Conservation (phyloP, 257 asterid species). For the Jacaranda copaia region DNA sequence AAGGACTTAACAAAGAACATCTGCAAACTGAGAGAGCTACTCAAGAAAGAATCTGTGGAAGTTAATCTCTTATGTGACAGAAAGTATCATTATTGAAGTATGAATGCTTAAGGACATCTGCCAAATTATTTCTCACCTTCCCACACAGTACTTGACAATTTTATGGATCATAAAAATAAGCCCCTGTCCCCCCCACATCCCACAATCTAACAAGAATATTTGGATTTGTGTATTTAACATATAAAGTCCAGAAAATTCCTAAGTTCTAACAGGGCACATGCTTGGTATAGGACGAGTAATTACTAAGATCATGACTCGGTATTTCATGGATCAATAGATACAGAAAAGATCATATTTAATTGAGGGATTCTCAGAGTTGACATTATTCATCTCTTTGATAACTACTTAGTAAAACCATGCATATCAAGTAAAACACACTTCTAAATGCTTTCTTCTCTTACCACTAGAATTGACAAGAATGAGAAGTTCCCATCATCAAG, state of each 20-base stretch:
- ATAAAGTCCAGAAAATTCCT: neutral
- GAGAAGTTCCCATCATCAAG: too few relatives aligned
- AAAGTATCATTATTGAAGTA: neutral
- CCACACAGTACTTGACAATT: neutral
- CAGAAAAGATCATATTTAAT: neutral
- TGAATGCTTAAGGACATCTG: too few relatives aligned
- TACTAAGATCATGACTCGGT: neutral
- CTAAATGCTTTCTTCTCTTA: too few relatives aligned
- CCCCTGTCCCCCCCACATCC: neutral
- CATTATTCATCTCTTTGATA: slow-evolving; percentile 14
- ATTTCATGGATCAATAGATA: slow-evolving; percentile 11
- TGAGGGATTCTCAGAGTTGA: neutral
- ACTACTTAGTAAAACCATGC: neutral
- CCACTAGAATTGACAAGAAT: too few relatives aligned
- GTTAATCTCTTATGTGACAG: slow-evolving; percentile 6
- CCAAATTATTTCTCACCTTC: too few relatives aligned
- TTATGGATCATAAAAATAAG: neutral
- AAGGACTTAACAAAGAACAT: neutral
- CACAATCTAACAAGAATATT: neutral
- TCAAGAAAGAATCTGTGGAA: slow-evolving; percentile 5
- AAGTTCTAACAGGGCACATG: neutral
- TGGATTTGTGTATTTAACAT: neutral
- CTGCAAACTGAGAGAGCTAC: slow-evolving; percentile 6
- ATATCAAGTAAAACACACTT: neutral
- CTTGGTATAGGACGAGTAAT: neutral